Percentiles rank a stretch among this genome's conserved stretches.
phyloP scores from a whole-genome alignment of 306 rosid genomes.

The Trifolium fragiferum region DNA sequence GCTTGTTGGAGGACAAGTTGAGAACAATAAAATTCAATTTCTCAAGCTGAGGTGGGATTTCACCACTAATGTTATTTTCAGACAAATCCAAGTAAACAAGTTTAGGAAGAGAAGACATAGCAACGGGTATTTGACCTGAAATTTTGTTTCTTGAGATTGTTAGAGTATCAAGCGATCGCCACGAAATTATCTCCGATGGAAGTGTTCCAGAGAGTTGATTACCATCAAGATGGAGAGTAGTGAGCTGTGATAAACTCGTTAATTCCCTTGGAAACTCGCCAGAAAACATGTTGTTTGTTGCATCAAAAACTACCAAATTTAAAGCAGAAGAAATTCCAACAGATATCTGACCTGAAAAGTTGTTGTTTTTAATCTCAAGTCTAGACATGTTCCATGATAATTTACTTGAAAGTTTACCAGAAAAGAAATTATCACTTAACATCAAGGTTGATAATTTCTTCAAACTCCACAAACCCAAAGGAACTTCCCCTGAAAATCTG shows the following conservation, averaged over 20 bases:
- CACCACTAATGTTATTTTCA: slow-evolving; percentile 67
- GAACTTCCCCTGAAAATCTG: slow-evolving; percentile 71
- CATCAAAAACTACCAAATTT: slow-evolving; percentile 64
- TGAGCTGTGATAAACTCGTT: slow-evolving; percentile 57
- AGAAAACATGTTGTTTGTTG: slow-evolving; percentile 65
- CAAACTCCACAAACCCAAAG: slow-evolving; percentile 68
- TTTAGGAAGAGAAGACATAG: slow-evolving; percentile 56
- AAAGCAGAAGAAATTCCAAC: slow-evolving; percentile 51
- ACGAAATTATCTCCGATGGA: slow-evolving; percentile 64
- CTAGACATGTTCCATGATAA: slow-evolving; percentile 61
- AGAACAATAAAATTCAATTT: slow-evolving; percentile 61
- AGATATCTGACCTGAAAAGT: slow-evolving; percentile 70
- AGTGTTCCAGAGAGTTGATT: slow-evolving; percentile 74
- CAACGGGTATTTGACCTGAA: slow-evolving; percentile 66
- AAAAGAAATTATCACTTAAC: slow-evolving; percentile 65
- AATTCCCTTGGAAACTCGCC: slow-evolving; percentile 70
- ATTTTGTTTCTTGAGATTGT: slow-evolving; percentile 71
- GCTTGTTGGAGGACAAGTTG: slow-evolving; percentile 79
- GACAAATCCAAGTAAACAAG: slow-evolving; percentile 77
- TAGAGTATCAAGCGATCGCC: slow-evolving; percentile 61
- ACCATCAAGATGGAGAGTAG: slow-evolving; percentile 58
- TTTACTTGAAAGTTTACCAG: slow-evolving; percentile 71
- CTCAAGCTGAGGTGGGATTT: slow-evolving; percentile 67
- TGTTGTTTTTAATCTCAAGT: slow-evolving; percentile 69
- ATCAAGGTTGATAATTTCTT: slow-evolving; percentile 57